Percentiles rank a stretch among this genome's conserved stretches.
Conservation (phyloP, 2,329 filamentous ascomycete genomes). For the Xylariales sp. region DNA sequence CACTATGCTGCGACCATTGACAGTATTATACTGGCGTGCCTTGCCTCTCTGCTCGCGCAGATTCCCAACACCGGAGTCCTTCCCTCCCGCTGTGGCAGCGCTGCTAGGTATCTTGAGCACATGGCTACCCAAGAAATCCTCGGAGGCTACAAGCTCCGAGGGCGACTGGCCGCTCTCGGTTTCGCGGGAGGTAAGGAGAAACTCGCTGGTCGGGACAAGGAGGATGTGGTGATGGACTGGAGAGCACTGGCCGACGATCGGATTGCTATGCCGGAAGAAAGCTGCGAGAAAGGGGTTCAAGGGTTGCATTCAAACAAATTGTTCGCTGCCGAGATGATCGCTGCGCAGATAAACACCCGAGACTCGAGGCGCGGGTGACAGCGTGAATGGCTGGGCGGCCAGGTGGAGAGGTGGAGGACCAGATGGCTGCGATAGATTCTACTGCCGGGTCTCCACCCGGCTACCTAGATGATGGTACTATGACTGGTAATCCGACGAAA, state of each 20-base stretch:
- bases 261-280: conserved; percentile 84
- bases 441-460: too few species aligned
- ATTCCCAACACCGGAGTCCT: conserved; percentile 52
- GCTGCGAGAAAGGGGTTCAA: conserved; percentile 97
- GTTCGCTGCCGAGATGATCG: too few species aligned
- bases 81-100: conserved; percentile 45
- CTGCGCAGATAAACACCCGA: conserved; percentile 15
- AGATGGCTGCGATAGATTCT: too few species aligned
- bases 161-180: conserved; percentile 74
- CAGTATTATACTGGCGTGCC: conserved; percentile 87
- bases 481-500: too few species aligned
- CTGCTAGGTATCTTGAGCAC: conserved; percentile 74
- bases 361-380: conserved; percentile 12
- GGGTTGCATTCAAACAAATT: conserved; percentile 85
- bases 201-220: conserved; percentile 89
- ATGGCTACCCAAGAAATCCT: conserved; percentile 96
- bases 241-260: conserved; percentile 84
- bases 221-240: conserved; percentile 90
- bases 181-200: conserved; percentile 83
- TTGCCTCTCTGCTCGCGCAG: conserved; percentile 86
- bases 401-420: too few species aligned
- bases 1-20: conserved; percentile 89
- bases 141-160: conserved; percentile 77
- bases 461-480: too few species aligned
- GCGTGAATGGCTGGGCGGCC: too few species aligned